Percentiles rank a stretch among this genome's conserved stretches.
Conservation (phyloP, 371 early-diverging fungal species). For the Mortierella sp. region DNA sequence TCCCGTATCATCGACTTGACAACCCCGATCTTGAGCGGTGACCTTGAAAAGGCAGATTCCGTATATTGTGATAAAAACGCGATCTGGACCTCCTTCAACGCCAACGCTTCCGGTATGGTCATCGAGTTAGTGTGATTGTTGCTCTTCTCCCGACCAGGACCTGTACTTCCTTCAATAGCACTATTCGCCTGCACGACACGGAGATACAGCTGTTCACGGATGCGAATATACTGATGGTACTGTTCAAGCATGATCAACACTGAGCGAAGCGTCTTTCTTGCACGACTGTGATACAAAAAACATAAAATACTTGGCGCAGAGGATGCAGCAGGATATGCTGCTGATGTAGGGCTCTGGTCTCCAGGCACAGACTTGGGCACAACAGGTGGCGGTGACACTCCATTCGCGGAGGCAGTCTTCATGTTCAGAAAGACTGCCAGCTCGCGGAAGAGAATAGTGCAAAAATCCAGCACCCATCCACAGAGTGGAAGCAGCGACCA, state of each 20-base stretch:
- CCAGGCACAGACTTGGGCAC: conserved; percentile 4
- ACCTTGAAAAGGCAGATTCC: conserved; percentile 30
- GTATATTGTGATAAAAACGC: conserved; percentile 23
- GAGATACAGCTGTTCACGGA: conserved; percentile 30
- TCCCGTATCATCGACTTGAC: conserved; percentile 40
- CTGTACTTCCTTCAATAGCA: conserved; percentile 19
- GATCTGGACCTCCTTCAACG: conserved; percentile 41
- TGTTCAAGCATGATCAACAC: conserved; percentile 42
- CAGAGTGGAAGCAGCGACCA: conserved; percentile 48
- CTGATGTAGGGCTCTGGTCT: conserved; percentile 10
- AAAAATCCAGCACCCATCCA: conserved; percentile 50
- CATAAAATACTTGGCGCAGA: conserved; percentile 26
- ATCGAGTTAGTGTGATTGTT: conserved; percentile 41
- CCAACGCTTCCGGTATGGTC: conserved; percentile 36
- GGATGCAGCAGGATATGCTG: neutral
- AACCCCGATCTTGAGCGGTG: conserved; percentile 36
- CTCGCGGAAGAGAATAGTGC: conserved; percentile 51
- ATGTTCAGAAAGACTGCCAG: conserved; percentile 41
- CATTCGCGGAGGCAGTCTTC: conserved; percentile 14
- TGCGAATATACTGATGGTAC: conserved; percentile 25
- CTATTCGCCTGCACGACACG: conserved; percentile 20
- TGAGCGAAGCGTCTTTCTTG: conserved; percentile 37
- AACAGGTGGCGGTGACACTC: conserved; percentile 3
- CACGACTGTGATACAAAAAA: conserved; percentile 44
- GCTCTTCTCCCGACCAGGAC: conserved; percentile 17